Evolutionary conservation across 805 yeast genomes (phyloP), one percentile per base, ranked within the genome.

Genomic region (Yarrowia divulgata): DNA sequence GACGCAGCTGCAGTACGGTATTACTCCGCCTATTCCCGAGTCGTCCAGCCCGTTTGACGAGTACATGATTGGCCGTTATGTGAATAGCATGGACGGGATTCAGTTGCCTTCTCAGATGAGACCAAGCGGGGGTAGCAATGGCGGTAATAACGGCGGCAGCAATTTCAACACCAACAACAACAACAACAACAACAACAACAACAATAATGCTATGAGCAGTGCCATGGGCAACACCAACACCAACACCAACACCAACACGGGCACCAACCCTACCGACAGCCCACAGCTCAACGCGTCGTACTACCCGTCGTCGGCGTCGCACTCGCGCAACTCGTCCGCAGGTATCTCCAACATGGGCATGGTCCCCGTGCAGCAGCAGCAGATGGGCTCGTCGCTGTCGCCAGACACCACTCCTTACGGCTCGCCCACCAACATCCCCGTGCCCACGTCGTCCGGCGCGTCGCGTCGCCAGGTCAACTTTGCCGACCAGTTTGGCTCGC

Each of bases 1-100:
- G 35, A 57, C 63, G 19, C 45, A 46, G 57, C 67, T 48, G 32
- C 68, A 66, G 32, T 48, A 71, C 39, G 73, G 75, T 10, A 70
- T 73, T 37, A 73, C 77, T 14, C 75, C 77, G 29, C 75, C 77
- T 1, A 64, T 74, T 9, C 73, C 74, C 32, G 73, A 67, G 49
- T 72, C 76, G 14, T 69, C 76, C 39, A 74, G 77, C 13, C 77
- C 78, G 32, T 75, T 75, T 66, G 75, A 76, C 68, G 75, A 74
- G 54, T 75, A 73, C 57, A 70, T 71, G 73, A 68, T 68, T 48
- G 68, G 68, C 5, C 45, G 57, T 7, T 63, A 63, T 8, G 57
- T 48, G 13, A 70, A 46, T 32, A 57, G 43, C 35, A 40, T 55
- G 62, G 64, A 57, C 13, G 32, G 19, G 1, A 58, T 58, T 37